Conservation (phyloP, 2,329 filamentous ascomycete genomes). For the Calonectria pseudoturangicola region DNA sequence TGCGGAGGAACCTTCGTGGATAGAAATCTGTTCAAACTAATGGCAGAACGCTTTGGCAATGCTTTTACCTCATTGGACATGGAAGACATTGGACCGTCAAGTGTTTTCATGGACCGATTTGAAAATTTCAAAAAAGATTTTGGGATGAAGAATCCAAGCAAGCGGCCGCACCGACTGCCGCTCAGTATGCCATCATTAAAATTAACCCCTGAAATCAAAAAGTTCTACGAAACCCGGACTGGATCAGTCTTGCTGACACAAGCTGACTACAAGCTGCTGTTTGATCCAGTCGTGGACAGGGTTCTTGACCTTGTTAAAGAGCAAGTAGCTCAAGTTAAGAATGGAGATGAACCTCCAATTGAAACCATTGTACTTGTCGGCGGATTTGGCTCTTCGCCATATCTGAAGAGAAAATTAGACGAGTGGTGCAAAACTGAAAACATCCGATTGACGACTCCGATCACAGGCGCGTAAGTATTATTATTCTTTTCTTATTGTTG, state of each 20-base stretch:
- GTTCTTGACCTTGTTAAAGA: constrained; percentile 21
- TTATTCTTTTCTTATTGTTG: neutral
- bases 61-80: constrained; percentile 30
- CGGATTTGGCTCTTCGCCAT: constrained; percentile 33
- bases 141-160: constrained; percentile 38
- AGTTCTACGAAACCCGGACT: constrained; percentile 22
- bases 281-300: constrained; percentile 30
- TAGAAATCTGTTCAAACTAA: constrained; percentile 38
- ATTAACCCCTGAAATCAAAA: constrained; percentile 16
- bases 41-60: constrained; percentile 36
- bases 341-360: neutral
- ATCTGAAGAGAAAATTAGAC: constrained; percentile 23
- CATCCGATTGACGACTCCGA: constrained; percentile 24
- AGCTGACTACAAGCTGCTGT: constrained; percentile 27
- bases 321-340: constrained; percentile 21
- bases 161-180: constrained; percentile 8
- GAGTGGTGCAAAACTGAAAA: constrained; percentile 19
- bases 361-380: constrained; percentile 33
- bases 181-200: constrained; percentile 4
- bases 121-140: constrained; percentile 45
- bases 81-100: constrained; percentile 41
- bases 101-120: constrained; percentile 43
- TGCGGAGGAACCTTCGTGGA: constrained; percentile 42
- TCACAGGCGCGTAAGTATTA: constrained; percentile 25
- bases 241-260: constrained; percentile 17